Conservation (phyloP, 2,329 filamentous ascomycete species). For the Colletotrichum spinosum region DNA sequence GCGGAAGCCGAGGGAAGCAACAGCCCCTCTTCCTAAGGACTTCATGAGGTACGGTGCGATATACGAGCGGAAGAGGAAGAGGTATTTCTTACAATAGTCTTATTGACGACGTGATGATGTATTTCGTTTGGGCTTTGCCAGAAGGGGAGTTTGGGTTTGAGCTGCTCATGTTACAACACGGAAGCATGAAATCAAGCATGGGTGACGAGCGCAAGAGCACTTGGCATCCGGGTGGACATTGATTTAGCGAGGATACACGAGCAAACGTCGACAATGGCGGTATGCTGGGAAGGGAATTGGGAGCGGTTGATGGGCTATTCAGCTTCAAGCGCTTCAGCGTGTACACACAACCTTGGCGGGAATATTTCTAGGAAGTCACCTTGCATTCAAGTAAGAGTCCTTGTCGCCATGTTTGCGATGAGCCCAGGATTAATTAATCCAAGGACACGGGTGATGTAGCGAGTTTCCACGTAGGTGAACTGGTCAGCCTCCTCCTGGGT, state of each 20-base stretch:
- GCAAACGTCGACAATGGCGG: too few species aligned
- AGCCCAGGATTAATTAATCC: constrained; percentile 12
- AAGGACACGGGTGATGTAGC: neutral
- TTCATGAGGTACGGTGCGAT: constrained; percentile 32
- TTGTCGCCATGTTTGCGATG: too few species aligned
- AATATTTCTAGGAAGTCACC: too few species aligned
- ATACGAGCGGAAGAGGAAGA: constrained; percentile 25
- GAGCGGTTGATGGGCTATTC: too few species aligned
- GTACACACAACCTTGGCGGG: too few species aligned
- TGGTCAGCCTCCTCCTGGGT: neutral
- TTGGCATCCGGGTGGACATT: too few species aligned
- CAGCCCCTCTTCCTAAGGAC: constrained; percentile 4
- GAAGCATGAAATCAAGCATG: constrained; percentile 29
- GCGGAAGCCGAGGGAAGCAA: constrained; percentile 46
- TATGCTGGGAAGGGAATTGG: too few species aligned
- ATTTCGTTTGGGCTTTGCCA: constrained; percentile 30
- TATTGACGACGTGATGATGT: constrained; percentile 35
- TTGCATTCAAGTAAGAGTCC: too few species aligned
- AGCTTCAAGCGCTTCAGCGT: too few species aligned
- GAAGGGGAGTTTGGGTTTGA: constrained; percentile 27
- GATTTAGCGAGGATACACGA: too few species aligned
- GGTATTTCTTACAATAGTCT: constrained; percentile 14
- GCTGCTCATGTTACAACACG: constrained; percentile 18
- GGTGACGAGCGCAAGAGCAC: constrained; percentile 14
- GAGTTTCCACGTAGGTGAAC: too few species aligned